phyloP scores from a whole-genome alignment of 1,139 yeast species.

The Geotrichum reessii region DNA sequence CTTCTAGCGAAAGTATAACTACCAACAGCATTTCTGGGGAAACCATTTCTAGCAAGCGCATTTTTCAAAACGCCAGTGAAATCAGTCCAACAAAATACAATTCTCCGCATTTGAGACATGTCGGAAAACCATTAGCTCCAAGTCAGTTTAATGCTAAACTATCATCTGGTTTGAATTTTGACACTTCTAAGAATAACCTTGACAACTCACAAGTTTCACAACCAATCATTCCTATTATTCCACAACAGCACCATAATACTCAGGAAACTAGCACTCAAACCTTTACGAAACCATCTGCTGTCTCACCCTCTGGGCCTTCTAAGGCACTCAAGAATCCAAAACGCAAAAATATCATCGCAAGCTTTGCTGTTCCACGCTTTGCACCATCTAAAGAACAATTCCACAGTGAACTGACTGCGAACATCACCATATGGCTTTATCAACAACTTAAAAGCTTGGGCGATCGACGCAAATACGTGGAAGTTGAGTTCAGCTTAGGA shows the following conservation, averaged over 20 bases:
- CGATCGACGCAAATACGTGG: conserved; percentile 2
- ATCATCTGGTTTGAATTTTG: not conserved
- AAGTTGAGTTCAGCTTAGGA: conserved; percentile 8
- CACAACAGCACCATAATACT: not conserved
- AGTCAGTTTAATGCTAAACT: not conserved
- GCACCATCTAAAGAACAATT: not conserved
- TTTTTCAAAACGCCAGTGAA: too few relatives aligned
- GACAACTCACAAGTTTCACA: not conserved
- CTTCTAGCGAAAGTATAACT: not conserved
- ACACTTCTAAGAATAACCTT: not conserved
- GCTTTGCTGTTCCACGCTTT: not conserved
- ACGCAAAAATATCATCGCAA: not conserved
- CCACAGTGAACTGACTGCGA: conserved; percentile 3
- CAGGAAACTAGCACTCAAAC: not conserved
- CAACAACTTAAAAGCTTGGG: conserved; percentile 3
- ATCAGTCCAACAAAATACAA: not conserved
- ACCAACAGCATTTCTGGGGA: too few relatives aligned
- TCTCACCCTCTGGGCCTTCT: not conserved
- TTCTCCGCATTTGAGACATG: not conserved
- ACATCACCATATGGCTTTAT: conserved; percentile 6
- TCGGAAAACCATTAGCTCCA: not conserved
- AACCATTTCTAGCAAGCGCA: too few relatives aligned
- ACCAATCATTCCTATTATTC: not conserved
- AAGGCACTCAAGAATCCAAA: not conserved
- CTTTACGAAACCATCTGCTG: not conserved